These are phyloP conservation scores for Pisolithus tinctorius DNA, from an alignment of 768 basidiomycete genomes.

Conservation along the genomic window DNA sequence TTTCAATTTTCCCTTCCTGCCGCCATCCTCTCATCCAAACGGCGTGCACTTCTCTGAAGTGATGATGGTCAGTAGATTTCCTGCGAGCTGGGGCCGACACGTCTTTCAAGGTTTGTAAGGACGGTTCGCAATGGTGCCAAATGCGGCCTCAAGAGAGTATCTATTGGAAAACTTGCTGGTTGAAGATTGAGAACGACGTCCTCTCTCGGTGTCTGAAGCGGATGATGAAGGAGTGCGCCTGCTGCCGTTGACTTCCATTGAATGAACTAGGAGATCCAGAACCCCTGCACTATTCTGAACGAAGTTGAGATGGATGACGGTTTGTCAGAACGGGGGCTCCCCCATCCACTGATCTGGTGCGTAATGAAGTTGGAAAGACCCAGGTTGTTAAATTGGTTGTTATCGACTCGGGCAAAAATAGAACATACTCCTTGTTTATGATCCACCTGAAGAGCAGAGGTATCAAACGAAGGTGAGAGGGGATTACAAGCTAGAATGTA, in stretches of 20 bases:
- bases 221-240: slow-evolving; percentile 13
- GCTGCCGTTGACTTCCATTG: slow-evolving; percentile 39
- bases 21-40: no score
- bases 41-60: no score
- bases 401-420: neutral
- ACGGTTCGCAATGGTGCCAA: slow-evolving; percentile 52
- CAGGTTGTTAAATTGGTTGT: neutral
- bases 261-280: slow-evolving; percentile 49
- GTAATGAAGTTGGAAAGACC: slow-evolving; percentile 61
- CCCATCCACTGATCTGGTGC: slow-evolving; percentile 63
- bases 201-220: slow-evolving; percentile 8
- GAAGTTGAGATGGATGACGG: slow-evolving; percentile 73
- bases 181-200: slow-evolving; percentile 5
- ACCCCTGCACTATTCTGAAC: slow-evolving; percentile 64
- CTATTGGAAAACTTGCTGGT: slow-evolving; percentile 48
- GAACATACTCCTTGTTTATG: slow-evolving; percentile 69
- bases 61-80: no score
- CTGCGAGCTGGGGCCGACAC: slow-evolving; percentile 48
- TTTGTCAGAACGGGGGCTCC: slow-evolving; percentile 63
- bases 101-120: slow-evolving; percentile 51
- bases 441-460: slow-evolving; percentile 45
- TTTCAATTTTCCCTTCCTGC: no score
- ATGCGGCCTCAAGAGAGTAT: slow-evolving; percentile 54
- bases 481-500: slow-evolving; percentile 12
- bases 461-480: neutral